Evolutionary conservation across 352 stramenopile species (phyloP), one percentile per base, ranked within the genome.

Genomic region (Sclerospora graminicola): DNA sequence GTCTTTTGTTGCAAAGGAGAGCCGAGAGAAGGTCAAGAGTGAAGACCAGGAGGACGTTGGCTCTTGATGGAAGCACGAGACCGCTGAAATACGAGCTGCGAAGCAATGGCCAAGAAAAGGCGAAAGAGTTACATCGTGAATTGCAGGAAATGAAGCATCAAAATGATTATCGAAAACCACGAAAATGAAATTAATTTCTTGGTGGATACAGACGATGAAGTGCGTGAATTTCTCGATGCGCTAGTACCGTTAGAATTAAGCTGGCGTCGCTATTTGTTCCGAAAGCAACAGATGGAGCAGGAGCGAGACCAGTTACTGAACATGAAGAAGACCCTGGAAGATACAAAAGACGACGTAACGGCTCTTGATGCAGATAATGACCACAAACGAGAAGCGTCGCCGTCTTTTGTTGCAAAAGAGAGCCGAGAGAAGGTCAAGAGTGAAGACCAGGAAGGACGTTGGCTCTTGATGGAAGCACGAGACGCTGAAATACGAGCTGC

Each of bases 211-310:
- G 54, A 89, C 35, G 58, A 62, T 8, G 63, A 78, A 28, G 69
- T 89, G 8, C 48, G 60, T 0, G 54, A 65, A 21, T 51, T 89
- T 33, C 73, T 89, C 23, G 73, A 85, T 40, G 49, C 69, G 37
- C 54, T 92, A 40, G 80, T 92, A 30, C 80, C 80, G 4, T 54
- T 84, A 39, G 64, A 88, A 32, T 43, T 92, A 32, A 81, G 62
- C 38, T 82, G 80, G 80, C 62, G 67, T 41, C 68, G 79, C 66
- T 91, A 62, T 23, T 90, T 89, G 55, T 90, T 90, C 54, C 66
- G 79, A 0, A 57, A 66, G 23, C 68, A 86, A 32, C 64, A 63
- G 8, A 45, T 72, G 14, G 46, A 57, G 14, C 38, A 51, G 43
- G 28, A 51, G 13, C 33, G 8, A n/a, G 21, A 14, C 5, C 8